Evolutionary conservation across 768 basidiomycete species (phyloP).

Genomic region (Collybiopsis confluens): DNA sequence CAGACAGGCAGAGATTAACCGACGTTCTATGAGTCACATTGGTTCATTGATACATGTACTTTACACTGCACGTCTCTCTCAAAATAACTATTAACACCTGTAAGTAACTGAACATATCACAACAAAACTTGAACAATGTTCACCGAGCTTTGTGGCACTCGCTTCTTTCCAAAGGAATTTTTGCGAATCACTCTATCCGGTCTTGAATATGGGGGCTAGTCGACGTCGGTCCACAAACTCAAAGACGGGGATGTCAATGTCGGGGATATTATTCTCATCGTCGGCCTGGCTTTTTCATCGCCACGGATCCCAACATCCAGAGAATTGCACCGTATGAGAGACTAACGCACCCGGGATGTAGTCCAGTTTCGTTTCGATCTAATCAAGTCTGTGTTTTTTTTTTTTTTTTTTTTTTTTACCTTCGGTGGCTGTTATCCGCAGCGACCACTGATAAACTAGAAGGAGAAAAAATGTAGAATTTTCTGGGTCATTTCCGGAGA

Average conservation of each 20-base stretch:
- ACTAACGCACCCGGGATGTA: constrained; percentile 60
- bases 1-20: too few relatives aligned
- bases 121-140: not conserved
- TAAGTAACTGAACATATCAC: too few relatives aligned
- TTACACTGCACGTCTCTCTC: too few relatives aligned
- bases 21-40: too few relatives aligned
- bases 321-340: constrained; percentile 27
- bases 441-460: too few relatives aligned
- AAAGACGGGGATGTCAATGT: constrained; percentile 34
- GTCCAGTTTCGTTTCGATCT: constrained; percentile 47
- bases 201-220: constrained; percentile 38
- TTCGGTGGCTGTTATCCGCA: too few relatives aligned
- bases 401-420: too few relatives aligned
- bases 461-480: too few relatives aligned
- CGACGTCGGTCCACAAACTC: constrained; percentile 42
- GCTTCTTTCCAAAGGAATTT: not conserved
- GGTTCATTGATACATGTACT: too few relatives aligned
- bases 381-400: constrained; percentile 32
- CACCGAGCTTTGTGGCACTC: too few relatives aligned
- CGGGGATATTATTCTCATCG: constrained; percentile 33
- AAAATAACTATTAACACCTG: too few relatives aligned
- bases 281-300: constrained; percentile 44
- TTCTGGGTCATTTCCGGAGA: too few relatives aligned
- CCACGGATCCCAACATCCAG: constrained; percentile 44
- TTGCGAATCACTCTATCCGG: constrained; percentile 20